Evolutionary conservation across 2,329 filamentous ascomycete species (phyloP), one percentile per base, ranked within the genome.

Genomic region (Verticillium isaacii): DNA sequence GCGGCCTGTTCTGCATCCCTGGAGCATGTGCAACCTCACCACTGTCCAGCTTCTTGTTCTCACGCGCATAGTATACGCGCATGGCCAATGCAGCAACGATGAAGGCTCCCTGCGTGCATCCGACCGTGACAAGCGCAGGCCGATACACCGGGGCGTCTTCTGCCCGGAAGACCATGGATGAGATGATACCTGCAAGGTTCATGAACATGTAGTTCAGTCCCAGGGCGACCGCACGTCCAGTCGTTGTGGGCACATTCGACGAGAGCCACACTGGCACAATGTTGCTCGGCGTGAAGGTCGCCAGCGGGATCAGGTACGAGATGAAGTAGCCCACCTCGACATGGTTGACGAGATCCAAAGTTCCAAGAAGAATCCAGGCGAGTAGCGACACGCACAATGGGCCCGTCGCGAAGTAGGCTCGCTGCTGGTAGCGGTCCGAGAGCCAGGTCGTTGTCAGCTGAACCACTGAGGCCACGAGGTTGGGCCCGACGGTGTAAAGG

Each of bases 171-270:
- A 92, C 89, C 67, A 92, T 91, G 64, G 83, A 85, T 32, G 81
- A 80, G 0, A 92, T 86, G 0, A 92, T 76, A 4, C 89, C 89
- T 88, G 93, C 93, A 39, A 92, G 72, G 66, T 93, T 93, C 3
- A 90, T 90, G 66, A 86, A 77, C 50, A 55, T 63, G 50, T 61
- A 65, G 55, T 63, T 65, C 34, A 63, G 58, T 9, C 61, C 61
- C 12, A 62, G 37, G 8, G 60, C 41, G 15, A 64, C 54, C 11
- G 64, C 62, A 9, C 62, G 57, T 5, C 62, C 60, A 3, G 62
- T 65, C 2, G 64, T 61, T 2, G 64, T 64, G 4, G 64, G 60
- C 2, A 61, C 62, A 36, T 61, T 64, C 9, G 61, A 62, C 15
- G 58, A 32, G 3, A 64, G 57, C 61, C 61, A 64, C 6, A 64